A percentile compares a stretch with the other conserved stretches of the same genome.
Conservation (phyloP, 805 yeast species). For the Wickerhamiella dianesei region DNA sequence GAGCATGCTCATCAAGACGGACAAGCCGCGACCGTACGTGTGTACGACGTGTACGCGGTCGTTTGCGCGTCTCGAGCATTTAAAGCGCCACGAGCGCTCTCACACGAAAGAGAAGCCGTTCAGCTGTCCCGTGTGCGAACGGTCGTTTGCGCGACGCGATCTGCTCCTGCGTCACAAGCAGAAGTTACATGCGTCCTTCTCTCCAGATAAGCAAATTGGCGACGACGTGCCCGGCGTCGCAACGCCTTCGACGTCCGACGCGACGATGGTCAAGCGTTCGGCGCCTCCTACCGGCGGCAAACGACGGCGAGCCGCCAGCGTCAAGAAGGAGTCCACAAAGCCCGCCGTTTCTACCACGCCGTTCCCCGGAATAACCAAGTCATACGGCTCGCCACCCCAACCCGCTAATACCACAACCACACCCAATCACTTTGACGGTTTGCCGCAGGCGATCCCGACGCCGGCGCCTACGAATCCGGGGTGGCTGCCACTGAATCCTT, state of each 20-base stretch:
- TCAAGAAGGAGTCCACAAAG: not conserved
- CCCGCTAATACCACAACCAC: too few species aligned
- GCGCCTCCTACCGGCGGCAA: not conserved
- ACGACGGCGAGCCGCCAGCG: not conserved
- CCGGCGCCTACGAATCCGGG: not conserved
- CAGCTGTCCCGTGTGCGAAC: conserved; percentile 91
- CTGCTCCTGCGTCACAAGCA: conserved; percentile 78
- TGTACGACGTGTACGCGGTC: conserved; percentile 88
- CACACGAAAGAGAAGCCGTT: conserved; percentile 95
- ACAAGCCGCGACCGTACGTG: conserved; percentile 86
- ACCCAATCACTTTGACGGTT: too few species aligned
- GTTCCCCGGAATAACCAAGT: not conserved
- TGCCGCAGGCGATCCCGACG: too few species aligned
- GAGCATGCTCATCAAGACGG: conserved; percentile 71
- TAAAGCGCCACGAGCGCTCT: conserved; percentile 83
- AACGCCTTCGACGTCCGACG: too few species aligned
- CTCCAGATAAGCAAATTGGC: conserved; percentile 15
- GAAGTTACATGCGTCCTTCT: conserved; percentile 50
- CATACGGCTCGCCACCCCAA: too few species aligned
- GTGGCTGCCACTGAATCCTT: conserved; percentile 15
- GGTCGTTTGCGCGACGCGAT: conserved; percentile 81
- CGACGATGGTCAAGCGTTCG: too few species aligned
- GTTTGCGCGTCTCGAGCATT: conserved; percentile 87
- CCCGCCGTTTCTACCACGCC: too few species aligned
- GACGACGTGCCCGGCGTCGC: too few species aligned